phyloP scores from a whole-genome alignment of 2,329 filamentous ascomycete species.

The Paramyrothecium sp. region DNA sequence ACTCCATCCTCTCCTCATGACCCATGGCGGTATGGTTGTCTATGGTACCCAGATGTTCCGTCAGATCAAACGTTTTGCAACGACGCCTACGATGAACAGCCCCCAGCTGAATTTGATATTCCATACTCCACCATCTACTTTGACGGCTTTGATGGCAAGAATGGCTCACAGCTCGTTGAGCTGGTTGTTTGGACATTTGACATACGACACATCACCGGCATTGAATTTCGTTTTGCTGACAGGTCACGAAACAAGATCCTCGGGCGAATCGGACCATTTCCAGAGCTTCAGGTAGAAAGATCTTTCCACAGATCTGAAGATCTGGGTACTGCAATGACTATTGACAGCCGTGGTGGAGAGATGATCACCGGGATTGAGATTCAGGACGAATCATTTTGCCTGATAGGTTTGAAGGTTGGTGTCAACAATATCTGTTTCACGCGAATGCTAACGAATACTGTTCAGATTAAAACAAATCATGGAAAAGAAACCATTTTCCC shows the following conservation, averaged over 20 bases:
- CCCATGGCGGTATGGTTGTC: constrained; percentile 4
- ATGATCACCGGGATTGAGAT: constrained; percentile 6
- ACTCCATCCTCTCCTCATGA: background rate
- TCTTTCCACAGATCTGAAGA: background rate
- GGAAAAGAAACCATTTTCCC: constrained; percentile 3
- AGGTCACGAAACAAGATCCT: constrained; percentile 4
- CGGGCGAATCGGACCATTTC: constrained; percentile 2
- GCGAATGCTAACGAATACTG: background rate
- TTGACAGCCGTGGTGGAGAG: constrained; percentile 8
- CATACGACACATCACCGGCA: constrained; percentile 2
- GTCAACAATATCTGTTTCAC: background rate
- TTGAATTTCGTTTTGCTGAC: constrained; percentile 9
- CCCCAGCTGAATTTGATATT: background rate
- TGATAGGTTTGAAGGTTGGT: constrained; percentile 11
- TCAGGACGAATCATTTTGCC: background rate
- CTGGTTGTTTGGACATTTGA: constrained; percentile 10
- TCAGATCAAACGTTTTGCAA: constrained; percentile 5
- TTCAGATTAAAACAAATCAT: constrained; percentile 8
- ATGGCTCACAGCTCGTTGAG: constrained; percentile 2
- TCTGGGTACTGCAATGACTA: background rate
- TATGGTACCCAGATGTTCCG: constrained; percentile 11
- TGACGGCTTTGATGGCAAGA: constrained; percentile 1
- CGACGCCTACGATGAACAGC: background rate
- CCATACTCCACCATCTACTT: constrained; percentile 8
- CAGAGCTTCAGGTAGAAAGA: background rate